A percentile compares a stretch with the other conserved stretches of the same genome.
Evolutionary conservation across 1,284 basidiomycete genomes (phyloP).

Genomic region (Wallemia mellicola): DNA sequence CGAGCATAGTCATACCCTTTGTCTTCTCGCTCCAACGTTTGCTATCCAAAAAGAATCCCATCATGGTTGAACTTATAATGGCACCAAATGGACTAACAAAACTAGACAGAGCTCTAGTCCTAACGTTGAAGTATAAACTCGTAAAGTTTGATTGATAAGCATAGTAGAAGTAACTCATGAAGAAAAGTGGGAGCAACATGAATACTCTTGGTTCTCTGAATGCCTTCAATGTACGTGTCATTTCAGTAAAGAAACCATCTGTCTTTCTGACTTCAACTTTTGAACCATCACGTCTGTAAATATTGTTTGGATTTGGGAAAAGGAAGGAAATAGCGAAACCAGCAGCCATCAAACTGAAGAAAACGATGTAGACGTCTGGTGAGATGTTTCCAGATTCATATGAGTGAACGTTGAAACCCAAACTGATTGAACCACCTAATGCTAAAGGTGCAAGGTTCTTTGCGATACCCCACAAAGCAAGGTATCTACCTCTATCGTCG

Average conservation of each 20-base stretch:
- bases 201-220: conserved; percentile 7
- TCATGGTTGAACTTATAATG: neutral
- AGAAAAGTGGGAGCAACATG: conserved; percentile 10
- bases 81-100: conserved; percentile 7
- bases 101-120: conserved; percentile 10
- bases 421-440: conserved; percentile 13
- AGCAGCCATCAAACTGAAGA: conserved; percentile 12
- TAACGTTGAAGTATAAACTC: conserved; percentile 11
- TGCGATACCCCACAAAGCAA: conserved; percentile 12
- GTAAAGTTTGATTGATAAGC: conserved; percentile 10
- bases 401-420: conserved; percentile 10
- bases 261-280: conserved; percentile 5
- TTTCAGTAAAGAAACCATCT: conserved; percentile 6
- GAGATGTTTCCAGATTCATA: conserved; percentile 2
- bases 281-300: conserved; percentile 9
- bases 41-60: conserved; percentile 8
- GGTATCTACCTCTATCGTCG: conserved; percentile 10
- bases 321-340: conserved; percentile 10
- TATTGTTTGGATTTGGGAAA: conserved; percentile 4
- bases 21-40: conserved; percentile 9
- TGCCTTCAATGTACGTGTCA: conserved; percentile 8
- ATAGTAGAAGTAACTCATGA: conserved; percentile 6
- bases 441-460: conserved; percentile 11
- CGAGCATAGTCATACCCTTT: conserved; percentile 9
- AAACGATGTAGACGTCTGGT: conserved; percentile 7